These are phyloP conservation scores for Bullera alba DNA, from an alignment of 768 basidiomycete species.

Conservation along the genomic window DNA sequence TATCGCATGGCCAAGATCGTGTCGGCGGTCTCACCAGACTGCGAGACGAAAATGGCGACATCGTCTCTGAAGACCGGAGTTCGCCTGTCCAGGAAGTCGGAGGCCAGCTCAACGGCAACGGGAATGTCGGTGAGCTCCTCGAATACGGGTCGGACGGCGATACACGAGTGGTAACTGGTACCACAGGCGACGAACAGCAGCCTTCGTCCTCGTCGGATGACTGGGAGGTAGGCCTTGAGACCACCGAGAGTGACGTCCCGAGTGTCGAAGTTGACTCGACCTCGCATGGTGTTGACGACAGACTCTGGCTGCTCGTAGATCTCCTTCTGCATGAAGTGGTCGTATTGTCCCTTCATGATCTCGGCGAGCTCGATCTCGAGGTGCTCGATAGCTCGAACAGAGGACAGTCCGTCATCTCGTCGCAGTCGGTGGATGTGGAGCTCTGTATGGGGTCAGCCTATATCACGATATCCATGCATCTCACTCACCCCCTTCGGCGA, in stretches of 20 bases:
- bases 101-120: conserved; percentile 90
- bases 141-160: conserved; percentile 88
- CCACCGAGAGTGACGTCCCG: conserved; percentile 90
- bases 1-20: conserved; percentile 93
- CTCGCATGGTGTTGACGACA: conserved; percentile 99
- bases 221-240: conserved; percentile 85
- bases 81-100: conserved; percentile 97
- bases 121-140: conserved; percentile 99
- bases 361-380: conserved; percentile 98
- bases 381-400: conserved; percentile 93
- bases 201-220: conserved; percentile 87
- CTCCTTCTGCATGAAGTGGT: conserved; percentile 99
- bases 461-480: neutral
- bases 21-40: conserved; percentile 98
- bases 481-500: conserved; percentile 63
- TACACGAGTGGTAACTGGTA: conserved; percentile 92
- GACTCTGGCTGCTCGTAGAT: conserved; percentile 98
- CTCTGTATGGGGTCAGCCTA: conserved; percentile 49
- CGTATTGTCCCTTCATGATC: conserved; percentile 99
- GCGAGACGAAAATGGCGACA: conserved; percentile 89
- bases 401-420: conserved; percentile 63
- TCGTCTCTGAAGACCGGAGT: conserved; percentile 99
- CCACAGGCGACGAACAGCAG: conserved; percentile 98
- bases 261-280: conserved; percentile 95
- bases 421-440: conserved; percentile 98